phyloP scores from a whole-genome alignment of 2,329 filamentous ascomycete genomes.

The Fusarium sp. region DNA sequence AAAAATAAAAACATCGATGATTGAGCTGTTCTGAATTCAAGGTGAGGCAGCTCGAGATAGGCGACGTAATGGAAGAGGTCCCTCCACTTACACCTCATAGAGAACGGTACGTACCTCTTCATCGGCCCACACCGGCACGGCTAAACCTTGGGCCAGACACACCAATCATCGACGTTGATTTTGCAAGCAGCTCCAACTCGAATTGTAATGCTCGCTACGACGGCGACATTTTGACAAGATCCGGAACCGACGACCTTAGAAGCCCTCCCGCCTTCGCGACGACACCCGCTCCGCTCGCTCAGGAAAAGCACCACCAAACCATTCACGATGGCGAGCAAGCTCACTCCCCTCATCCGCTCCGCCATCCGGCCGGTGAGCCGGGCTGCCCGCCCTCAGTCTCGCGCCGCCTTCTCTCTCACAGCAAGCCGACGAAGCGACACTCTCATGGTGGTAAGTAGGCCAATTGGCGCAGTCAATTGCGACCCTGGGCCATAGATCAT shows the following conservation, averaged over 20 bases:
- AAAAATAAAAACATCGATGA: neutral
- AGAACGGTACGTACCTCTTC: slow-evolving; percentile 25
- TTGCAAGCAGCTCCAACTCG: slow-evolving; percentile 49
- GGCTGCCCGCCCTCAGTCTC: slow-evolving; percentile 73
- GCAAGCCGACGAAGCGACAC: slow-evolving; percentile 77
- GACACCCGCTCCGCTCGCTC: slow-evolving; percentile 30
- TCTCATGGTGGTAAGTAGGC: slow-evolving; percentile 71
- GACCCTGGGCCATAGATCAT: neutral
- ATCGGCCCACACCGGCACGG: slow-evolving; percentile 16
- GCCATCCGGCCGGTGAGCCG: slow-evolving; percentile 72
- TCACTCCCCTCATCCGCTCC: slow-evolving; percentile 78
- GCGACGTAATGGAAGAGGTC: neutral
- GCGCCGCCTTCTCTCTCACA: slow-evolving; percentile 76
- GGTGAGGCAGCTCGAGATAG: neutral
- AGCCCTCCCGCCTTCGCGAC: slow-evolving; percentile 36
- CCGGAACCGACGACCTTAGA: slow-evolving; percentile 42
- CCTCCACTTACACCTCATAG: neutral
- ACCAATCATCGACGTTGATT: slow-evolving; percentile 49
- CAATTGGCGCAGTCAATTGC: slow-evolving; percentile 33
- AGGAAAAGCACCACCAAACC: slow-evolving; percentile 12
- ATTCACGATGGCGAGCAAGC: slow-evolving; percentile 80
- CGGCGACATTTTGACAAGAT: slow-evolving; percentile 50
- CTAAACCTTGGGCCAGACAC: slow-evolving; percentile 22
- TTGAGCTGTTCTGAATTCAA: neutral
- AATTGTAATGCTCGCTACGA: slow-evolving; percentile 38